Conservation (phyloP, 345 rosid genomes). For the Sonneratia alba region DNA sequence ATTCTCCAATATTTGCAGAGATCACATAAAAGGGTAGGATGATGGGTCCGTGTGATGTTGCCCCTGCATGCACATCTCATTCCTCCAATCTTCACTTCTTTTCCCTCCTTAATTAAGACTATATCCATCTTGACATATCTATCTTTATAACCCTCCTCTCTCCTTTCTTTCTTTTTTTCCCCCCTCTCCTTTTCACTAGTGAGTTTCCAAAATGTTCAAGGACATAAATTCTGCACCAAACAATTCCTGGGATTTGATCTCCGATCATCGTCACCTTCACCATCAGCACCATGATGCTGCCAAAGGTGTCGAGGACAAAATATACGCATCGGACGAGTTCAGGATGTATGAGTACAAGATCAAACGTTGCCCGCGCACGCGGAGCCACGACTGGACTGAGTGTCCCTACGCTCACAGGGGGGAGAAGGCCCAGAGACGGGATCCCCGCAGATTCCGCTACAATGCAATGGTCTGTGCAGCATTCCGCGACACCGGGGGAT, state of each 20-base stretch:
- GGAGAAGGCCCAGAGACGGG: conserved; percentile 89
- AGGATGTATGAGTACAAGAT: conserved; percentile 85
- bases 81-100: too few relatives aligned
- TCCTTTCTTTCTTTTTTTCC: too few relatives aligned
- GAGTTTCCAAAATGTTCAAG: not conserved
- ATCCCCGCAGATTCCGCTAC: conserved; percentile 60
- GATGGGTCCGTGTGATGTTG: too few relatives aligned
- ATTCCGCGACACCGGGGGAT: conserved; percentile 26
- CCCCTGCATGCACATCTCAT: too few relatives aligned
- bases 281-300: not conserved
- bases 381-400: conserved; percentile 89
- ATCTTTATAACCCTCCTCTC: too few relatives aligned
- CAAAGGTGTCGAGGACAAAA: conserved; percentile 11
- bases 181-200: too few relatives aligned
- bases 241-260: not conserved
- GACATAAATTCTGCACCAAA: not conserved
- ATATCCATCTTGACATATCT: too few relatives aligned
- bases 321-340: conserved; percentile 56
- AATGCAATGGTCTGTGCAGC: conserved; percentile 63
- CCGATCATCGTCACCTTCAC: not conserved
- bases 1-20: too few relatives aligned
- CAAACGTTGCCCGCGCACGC: conserved; percentile 53
- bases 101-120: too few relatives aligned
- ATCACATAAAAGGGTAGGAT: too few relatives aligned
- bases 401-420: conserved; percentile 88